Evolutionary conservation across 495 filamentous ascomycete species (phyloP).

Genomic region (Trypethelium eluteriae): DNA sequence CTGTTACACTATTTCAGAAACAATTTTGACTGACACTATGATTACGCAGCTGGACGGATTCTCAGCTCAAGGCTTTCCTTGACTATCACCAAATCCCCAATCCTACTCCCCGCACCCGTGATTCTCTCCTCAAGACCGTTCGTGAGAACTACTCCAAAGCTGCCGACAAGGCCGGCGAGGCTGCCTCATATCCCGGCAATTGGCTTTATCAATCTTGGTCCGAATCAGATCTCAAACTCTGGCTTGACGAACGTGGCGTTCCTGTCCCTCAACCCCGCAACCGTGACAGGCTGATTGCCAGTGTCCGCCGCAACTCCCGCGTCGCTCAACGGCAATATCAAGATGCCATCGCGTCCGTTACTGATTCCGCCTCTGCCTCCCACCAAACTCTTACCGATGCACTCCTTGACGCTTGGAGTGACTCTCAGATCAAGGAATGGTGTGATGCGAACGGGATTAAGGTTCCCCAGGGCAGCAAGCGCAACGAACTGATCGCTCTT

Average conservation of each 20-base stretch:
- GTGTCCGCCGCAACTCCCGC: conserved; percentile 84
- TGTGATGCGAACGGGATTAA: conserved; percentile 65
- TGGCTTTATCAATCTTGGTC: conserved; percentile 91
- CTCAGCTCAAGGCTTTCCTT: conserved; percentile 83
- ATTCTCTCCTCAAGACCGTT: conserved; percentile 65
- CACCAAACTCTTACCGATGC: conserved; percentile 68
- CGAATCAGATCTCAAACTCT: conserved; percentile 67
- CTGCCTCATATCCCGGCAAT: conserved; percentile 79
- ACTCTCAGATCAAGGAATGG: conserved; percentile 71
- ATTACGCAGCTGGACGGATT: conserved; percentile 63
- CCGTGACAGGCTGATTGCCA: conserved; percentile 80
- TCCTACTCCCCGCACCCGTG: conserved; percentile 78
- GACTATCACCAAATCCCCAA: conserved; percentile 80
- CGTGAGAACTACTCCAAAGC: conserved; percentile 74
- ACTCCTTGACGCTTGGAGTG: conserved; percentile 83
- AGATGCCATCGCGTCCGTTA: conserved; percentile 52
- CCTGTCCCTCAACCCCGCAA: conserved; percentile 78
- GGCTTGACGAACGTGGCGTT: conserved; percentile 83
- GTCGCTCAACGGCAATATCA: conserved; percentile 60
- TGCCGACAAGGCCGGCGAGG: conserved; percentile 78
- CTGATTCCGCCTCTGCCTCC: conserved; percentile 58
- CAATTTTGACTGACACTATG: conserved; percentile 26
- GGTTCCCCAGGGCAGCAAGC: conserved; percentile 82
- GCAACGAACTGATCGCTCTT: conserved; percentile 83
- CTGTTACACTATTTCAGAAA: neutral